phyloP scores from a whole-genome alignment of 371 early-diverging fungal genomes.

The Mortierella sp. region DNA sequence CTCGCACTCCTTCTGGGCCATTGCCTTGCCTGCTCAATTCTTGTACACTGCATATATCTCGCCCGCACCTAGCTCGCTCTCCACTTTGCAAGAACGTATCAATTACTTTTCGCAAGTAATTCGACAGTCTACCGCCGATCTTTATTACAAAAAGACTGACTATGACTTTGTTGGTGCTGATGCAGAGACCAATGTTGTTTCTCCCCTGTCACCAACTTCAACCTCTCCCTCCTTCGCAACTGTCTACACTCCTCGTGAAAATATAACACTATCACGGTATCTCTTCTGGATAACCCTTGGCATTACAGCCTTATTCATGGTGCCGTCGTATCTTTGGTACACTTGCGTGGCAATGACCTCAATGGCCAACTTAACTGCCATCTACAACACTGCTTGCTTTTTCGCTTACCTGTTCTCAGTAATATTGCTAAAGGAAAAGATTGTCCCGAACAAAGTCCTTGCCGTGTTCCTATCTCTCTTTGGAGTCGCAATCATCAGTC shows the following conservation, averaged over 20 bases:
- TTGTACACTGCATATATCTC: slow-evolving; percentile 29
- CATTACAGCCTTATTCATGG: slow-evolving; percentile 72
- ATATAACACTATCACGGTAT: slow-evolving; percentile 35
- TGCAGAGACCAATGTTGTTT: slow-evolving; percentile 1
- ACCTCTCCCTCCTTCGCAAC: slow-evolving; percentile 21
- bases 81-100: slow-evolving; percentile 20
- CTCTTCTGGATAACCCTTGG: slow-evolving; percentile 55
- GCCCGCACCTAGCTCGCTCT: slow-evolving; percentile 14
- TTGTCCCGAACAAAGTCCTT: slow-evolving; percentile 67
- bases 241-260: slow-evolving; percentile 24
- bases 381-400: slow-evolving; percentile 86
- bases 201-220: slow-evolving; percentile 19
- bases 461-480: slow-evolving; percentile 76
- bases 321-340: slow-evolving; percentile 88
- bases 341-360: slow-evolving; percentile 77
- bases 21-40: slow-evolving; percentile 77
- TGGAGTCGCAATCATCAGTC: slow-evolving; percentile 78
- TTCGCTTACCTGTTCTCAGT: slow-evolving; percentile 87
- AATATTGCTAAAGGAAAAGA: slow-evolving; percentile 71
- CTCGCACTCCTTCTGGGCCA: slow-evolving; percentile 78
- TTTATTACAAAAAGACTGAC: slow-evolving; percentile 27
- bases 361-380: slow-evolving; percentile 85
- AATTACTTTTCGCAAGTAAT: slow-evolving; percentile 30
- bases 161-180: slow-evolving; percentile 18
- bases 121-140: slow-evolving; percentile 31